Conservation (phyloP, 345 rosid species). For the Syzygium grande region DNA sequence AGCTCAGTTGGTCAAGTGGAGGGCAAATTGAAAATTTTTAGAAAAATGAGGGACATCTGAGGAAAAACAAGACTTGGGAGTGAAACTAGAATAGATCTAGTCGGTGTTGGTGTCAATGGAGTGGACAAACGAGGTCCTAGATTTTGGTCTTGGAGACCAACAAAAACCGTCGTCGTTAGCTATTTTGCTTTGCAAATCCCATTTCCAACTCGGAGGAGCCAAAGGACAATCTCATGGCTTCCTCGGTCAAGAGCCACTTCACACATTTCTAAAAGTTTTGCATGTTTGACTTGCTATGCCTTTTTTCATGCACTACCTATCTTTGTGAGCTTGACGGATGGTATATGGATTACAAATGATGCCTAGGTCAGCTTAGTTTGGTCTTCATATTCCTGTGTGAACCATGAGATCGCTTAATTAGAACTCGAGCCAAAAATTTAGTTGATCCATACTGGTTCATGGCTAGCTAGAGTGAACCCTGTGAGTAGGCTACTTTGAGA, state of each 20-base stretch:
- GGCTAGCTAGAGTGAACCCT: too few relatives aligned
- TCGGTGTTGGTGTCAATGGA: not conserved
- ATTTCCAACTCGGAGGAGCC: too few relatives aligned
- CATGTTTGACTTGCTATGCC: not conserved
- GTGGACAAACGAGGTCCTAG: too few relatives aligned
- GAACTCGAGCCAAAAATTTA: not conserved
- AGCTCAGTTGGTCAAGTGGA: too few relatives aligned
- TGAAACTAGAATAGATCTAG: not conserved
- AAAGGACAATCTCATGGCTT: too few relatives aligned
- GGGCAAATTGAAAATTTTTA: not conserved
- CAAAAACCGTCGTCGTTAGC: too few relatives aligned
- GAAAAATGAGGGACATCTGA: not conserved
- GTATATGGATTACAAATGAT: not conserved
- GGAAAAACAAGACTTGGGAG: not conserved
- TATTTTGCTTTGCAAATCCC: too few relatives aligned
- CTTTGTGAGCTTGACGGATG: not conserved
- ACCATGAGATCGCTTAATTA: not conserved
- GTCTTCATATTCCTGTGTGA: not conserved
- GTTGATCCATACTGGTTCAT: too few relatives aligned
- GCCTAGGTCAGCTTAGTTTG: not conserved
- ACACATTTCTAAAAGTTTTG: not conserved
- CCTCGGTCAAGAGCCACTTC: too few relatives aligned
- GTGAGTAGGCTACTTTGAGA: too few relatives aligned
- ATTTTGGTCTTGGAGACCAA: too few relatives aligned
- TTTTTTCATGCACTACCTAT: not conserved